A percentile compares a stretch with the other conserved stretches of the same genome.
Evolutionary conservation across 345 rosid species (phyloP).

Genomic region (Laguncularia racemosa): DNA sequence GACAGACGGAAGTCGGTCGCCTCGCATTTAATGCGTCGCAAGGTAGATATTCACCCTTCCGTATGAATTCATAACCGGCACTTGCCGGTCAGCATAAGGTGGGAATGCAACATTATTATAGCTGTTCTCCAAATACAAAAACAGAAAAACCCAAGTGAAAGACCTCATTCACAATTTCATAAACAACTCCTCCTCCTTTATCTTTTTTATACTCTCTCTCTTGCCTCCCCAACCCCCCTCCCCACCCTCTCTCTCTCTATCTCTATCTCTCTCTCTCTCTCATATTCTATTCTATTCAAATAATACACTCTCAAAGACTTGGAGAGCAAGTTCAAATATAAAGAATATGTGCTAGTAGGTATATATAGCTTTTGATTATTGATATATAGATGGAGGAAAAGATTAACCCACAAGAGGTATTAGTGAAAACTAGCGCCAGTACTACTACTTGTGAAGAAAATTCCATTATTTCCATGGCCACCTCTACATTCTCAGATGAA

Average conservation of each 20-base stretch:
- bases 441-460: too few relatives aligned
- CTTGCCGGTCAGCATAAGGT: conserved; percentile 48
- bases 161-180: conserved; percentile 6
- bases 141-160: too few relatives aligned
- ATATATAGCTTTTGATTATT: background rate
- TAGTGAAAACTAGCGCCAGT: too few relatives aligned
- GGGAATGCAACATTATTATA: conserved; percentile 48
- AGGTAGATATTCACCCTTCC: conserved; percentile 28
- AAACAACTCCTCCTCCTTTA: too few relatives aligned
- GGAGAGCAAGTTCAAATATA: background rate
- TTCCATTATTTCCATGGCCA: too few relatives aligned
- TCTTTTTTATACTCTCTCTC: background rate
- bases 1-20: conserved; percentile 21
- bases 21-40: conserved; percentile 44
- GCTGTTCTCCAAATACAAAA: conserved; percentile 51
- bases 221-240: background rate
- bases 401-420: too few relatives aligned
- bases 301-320: background rate
- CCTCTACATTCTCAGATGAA: too few relatives aligned
- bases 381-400: too few relatives aligned
- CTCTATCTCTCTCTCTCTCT: background rate
- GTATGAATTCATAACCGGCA: conserved; percentile 34
- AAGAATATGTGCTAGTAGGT: conserved; percentile 3
- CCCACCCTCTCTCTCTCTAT: background rate
- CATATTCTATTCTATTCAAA: too few relatives aligned